Evolutionary conservation across 768 basidiomycete genomes (phyloP).

Genomic region (Hemileccinum rubropunctum): DNA sequence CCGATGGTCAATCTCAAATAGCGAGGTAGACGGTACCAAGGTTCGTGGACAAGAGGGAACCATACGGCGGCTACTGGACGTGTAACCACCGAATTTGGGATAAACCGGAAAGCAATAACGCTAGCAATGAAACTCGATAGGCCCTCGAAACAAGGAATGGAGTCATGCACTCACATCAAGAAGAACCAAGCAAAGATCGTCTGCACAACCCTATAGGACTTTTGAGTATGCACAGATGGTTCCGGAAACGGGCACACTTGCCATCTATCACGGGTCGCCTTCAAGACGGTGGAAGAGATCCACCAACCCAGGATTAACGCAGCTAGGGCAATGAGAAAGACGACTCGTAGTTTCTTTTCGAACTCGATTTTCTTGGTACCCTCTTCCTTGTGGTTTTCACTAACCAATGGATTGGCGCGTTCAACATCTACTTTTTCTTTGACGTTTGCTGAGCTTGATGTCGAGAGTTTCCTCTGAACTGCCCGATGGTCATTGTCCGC

Average conservation of each 20-base stretch:
- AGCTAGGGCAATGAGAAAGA: slow-evolving; percentile 51
- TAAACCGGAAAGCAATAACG: slow-evolving; percentile 81
- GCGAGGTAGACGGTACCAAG: slow-evolving; percentile 63
- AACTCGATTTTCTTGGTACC: background rate
- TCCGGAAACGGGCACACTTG: slow-evolving; percentile 25
- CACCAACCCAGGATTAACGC: slow-evolving; percentile 79
- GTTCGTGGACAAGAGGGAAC: slow-evolving; percentile 60
- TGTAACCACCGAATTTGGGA: slow-evolving; percentile 68
- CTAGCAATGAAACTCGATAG: slow-evolving; percentile 30
- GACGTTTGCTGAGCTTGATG: slow-evolving; percentile 11
- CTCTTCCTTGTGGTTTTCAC: slow-evolving; percentile 11
- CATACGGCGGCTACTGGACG: slow-evolving; percentile 72
- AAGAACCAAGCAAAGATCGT: slow-evolving; percentile 84
- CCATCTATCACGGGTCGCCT: slow-evolving; percentile 76
- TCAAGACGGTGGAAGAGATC: slow-evolving; percentile 70
- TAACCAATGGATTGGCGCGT: background rate
- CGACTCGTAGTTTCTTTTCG: slow-evolving; percentile 36
- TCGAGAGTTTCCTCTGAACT: slow-evolving; percentile 21
- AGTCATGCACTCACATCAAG: slow-evolving; percentile 49
- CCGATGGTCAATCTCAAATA: slow-evolving; percentile 59
- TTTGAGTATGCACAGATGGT: background rate
- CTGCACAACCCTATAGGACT: slow-evolving; percentile 63
- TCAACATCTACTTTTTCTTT: slow-evolving; percentile 22
- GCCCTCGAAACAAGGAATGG: background rate
- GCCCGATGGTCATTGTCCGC: slow-evolving; percentile 1